Evolutionary conservation across 768 basidiomycete species (phyloP), one percentile per base, ranked within the genome.

Genomic region (Phylloporus sp.): DNA sequence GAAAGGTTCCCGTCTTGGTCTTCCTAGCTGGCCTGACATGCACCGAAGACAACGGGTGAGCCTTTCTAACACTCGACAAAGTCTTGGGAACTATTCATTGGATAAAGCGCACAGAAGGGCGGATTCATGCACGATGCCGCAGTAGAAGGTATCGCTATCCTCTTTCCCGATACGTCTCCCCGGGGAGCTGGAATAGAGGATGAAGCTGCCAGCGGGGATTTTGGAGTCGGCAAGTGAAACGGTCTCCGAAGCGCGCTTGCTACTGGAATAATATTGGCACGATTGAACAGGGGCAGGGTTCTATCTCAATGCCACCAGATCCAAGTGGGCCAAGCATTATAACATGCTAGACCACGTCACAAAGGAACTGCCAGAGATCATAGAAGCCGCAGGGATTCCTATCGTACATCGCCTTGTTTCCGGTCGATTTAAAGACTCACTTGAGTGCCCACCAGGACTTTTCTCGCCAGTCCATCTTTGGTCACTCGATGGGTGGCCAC

Each of bases 401-500:
- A 73, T 97, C 56, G 91, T 91, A 61, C 46, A 82, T 72, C 35
- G 13, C 17, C 34, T 42, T 18, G n/a, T 24, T 37, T 48, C 42
- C 37, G 21, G 10, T 24, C 20, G 22, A 15, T 41, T 31, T 13
- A 18, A 36, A 15, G 46, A 27, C 11, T 45, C 32, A 53, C 32
- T 28, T 6, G 24, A 20, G 18, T 33, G 24, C n/a, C 27, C 7
- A 5, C 21, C 57, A 93, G 90, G 91, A 98, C 71, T 76, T 84
- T 55, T 75, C 71, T 26, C 81, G 87, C 41, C 82, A 89, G 61
- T 92, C 91, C 18, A 84, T 98, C 58, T 87, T 91, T 60, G 96
- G 96, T 9, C 96, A 99, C 68, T 92, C 89, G 36, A 99, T 98
- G 96, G 91, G 90, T 47, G 96, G 96, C 2, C 93, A 96, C 61